Percentiles rank a stretch among this genome's conserved stretches.
phyloP scores from a whole-genome alignment of 2,329 filamentous ascomycete species.

The Lizonia empirigonia region DNA sequence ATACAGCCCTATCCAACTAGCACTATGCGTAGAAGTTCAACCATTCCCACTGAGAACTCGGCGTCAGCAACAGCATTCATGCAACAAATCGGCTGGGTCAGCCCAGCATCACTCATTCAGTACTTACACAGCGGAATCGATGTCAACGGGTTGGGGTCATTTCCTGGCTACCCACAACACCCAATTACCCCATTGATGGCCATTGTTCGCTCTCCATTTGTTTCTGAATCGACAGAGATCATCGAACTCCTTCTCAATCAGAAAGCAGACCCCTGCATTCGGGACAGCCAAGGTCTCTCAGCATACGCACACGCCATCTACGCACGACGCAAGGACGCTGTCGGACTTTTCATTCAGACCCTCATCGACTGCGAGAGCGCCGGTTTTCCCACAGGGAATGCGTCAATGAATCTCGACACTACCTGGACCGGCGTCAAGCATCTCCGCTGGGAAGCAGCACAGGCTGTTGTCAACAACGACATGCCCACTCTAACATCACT shows the following conservation, averaged over 20 bases:
- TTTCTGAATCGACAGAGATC: constrained; percentile 14
- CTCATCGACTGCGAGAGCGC: constrained; percentile 3
- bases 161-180: constrained; percentile 16
- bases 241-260: constrained; percentile 15
- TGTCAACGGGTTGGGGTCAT: constrained; percentile 14
- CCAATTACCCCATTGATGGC: constrained; percentile 18
- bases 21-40: constrained; percentile 11
- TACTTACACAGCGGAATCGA: constrained; percentile 17
- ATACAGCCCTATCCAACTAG: constrained; percentile 15
- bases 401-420: constrained; percentile 13
- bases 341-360: constrained; percentile 2
- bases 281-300: constrained; percentile 14
- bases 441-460: constrained; percentile 15
- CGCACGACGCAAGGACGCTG: constrained; percentile 12
- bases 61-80: constrained; percentile 18
- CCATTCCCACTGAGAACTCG: constrained; percentile 1
- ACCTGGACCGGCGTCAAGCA: constrained; percentile 18
- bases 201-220: constrained; percentile 16
- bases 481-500: constrained; percentile 6
- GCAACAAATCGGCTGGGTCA: constrained; percentile 17
- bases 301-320: constrained; percentile 17
- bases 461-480: constrained; percentile 11
- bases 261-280: constrained; percentile 15
- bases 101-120: constrained; percentile 16
- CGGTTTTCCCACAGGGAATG: constrained; percentile 10